Base-by-base conservation (phyloP, 2,329 filamentous ascomycete species). In the Xylariaceae sp. region DNA sequence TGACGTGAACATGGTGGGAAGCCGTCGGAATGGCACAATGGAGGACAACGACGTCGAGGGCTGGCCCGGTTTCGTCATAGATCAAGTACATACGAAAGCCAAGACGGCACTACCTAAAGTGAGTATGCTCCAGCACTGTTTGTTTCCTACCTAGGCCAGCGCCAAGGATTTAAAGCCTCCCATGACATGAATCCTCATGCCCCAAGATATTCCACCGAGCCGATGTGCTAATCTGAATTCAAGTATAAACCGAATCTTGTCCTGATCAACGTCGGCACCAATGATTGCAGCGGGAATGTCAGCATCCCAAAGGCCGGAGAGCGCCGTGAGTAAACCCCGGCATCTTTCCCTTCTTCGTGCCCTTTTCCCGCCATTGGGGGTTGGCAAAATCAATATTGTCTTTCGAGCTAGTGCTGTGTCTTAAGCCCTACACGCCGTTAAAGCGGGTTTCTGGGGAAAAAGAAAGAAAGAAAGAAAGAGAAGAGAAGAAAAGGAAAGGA, bases 211-310 rank as follows among this genome's bases (percentile, higher is more conserved):
- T 30, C 30, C 13, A 13, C 29, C 8, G n/a, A 22, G 3, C 8
- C 26, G 3, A 22, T 22, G 48, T 30, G n/a, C 50, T 56, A 10
- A 53, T 18, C 7, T 6, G 29, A 22, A 8, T 3, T 40, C 3
- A 19, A 58, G 29, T 63, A 65, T 49, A 62, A 63, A 54, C 72
- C 73, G 0, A 70, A 74, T 49, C 22, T 74, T 12, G 63, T 74
- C 40, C 59, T 71, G 7, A 54, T 75, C 53, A 72, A 74, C 52
- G 68, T 62, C 7, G 72, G 73, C 1, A 71, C 72, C 13, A 74
- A 74, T 55, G 72, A 76, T 57, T 71, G 70, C 57, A 55, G 65
- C 29, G 66, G 66, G 29, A 60, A 68, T 53, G 55, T 65, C 15
- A 62, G 70, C 47, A 50, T 71, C n/a, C 15, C 62, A 7, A 57